phyloP scores from a whole-genome alignment of 768 basidiomycete species.

The Leccinum olivaceopallidum region DNA sequence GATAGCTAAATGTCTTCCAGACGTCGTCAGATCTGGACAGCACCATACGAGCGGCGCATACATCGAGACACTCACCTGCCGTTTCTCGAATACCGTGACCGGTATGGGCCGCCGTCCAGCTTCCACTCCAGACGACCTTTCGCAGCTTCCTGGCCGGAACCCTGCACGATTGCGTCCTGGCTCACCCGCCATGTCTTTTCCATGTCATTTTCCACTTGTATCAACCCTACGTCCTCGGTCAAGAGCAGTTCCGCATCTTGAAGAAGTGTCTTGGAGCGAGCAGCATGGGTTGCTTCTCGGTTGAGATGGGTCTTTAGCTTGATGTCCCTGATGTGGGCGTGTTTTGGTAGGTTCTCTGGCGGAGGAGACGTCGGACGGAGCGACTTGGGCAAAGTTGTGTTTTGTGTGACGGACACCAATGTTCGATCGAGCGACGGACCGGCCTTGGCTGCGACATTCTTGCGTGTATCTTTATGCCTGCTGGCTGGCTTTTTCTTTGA shows the following conservation, averaged over 20 bases:
- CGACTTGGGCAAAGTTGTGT: constrained; percentile 68
- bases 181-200: constrained; percentile 89
- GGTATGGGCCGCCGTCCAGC: constrained; percentile 85
- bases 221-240: constrained; percentile 65
- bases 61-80: constrained; percentile 61
- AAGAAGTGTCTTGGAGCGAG: constrained; percentile 58
- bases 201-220: constrained; percentile 76
- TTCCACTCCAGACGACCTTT: constrained; percentile 75
- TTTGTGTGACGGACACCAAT: constrained; percentile 52
- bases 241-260: constrained; percentile 75
- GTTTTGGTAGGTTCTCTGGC: constrained; percentile 46
- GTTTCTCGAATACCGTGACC: constrained; percentile 84
- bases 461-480: constrained; percentile 28
- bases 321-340: constrained; percentile 68
- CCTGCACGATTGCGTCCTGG: constrained; percentile 72
- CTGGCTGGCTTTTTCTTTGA: constrained; percentile 39
- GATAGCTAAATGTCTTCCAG: constrained; percentile 79
- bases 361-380: constrained; percentile 52
- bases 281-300: constrained; percentile 60
- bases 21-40: background rate
- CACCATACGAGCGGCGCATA: background rate
- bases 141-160: constrained; percentile 73
- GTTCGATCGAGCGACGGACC: constrained; percentile 47
- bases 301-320: constrained; percentile 73
- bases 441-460: constrained; percentile 15